phyloP scores from a whole-genome alignment of 169 alveolate species.

The Cryptosporidium parvum region DNA sequence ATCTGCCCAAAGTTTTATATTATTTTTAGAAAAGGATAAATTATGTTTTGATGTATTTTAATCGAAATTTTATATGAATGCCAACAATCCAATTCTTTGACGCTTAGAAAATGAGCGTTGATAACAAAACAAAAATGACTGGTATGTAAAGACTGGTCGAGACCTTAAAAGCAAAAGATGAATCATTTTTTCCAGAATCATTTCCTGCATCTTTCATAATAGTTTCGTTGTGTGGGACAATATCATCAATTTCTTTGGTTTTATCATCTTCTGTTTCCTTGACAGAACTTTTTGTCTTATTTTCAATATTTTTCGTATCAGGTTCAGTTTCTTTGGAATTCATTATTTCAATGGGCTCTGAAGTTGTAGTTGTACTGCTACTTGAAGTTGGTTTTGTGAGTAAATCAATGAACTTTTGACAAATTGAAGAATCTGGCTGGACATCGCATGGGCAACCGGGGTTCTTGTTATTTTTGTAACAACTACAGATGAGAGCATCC shows the following conservation, averaged over 20 bases:
- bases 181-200: neutral
- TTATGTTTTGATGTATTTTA: neutral
- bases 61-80: neutral
- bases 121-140: slow-evolving; percentile 1
- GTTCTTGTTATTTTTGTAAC: slow-evolving; percentile 54
- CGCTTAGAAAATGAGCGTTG: neutral
- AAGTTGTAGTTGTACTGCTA: slow-evolving; percentile 22
- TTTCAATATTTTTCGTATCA: neutral
- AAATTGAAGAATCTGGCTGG: slow-evolving; percentile 44
- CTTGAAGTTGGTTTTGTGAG: slow-evolving; percentile 19
- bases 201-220: slow-evolving; percentile 43
- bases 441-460: slow-evolving; percentile 74
- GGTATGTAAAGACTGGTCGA: neutral
- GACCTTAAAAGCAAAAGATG: neutral
- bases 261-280: slow-evolving; percentile 1
- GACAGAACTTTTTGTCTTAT: neutral
- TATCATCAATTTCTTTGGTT: slow-evolving; percentile 8
- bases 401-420: slow-evolving; percentile 22
- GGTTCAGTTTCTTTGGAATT: slow-evolving; percentile 6
- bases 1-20: neutral
- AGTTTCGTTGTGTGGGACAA: slow-evolving; percentile 30
- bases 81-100: neutral
- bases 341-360: neutral
- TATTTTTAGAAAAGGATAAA: neutral
- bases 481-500: slow-evolving; percentile 68